Evolutionary conservation across 1,284 basidiomycete species (phyloP), one percentile per base, ranked within the genome.

Genomic region (Bondarzewia mesenterica): DNA sequence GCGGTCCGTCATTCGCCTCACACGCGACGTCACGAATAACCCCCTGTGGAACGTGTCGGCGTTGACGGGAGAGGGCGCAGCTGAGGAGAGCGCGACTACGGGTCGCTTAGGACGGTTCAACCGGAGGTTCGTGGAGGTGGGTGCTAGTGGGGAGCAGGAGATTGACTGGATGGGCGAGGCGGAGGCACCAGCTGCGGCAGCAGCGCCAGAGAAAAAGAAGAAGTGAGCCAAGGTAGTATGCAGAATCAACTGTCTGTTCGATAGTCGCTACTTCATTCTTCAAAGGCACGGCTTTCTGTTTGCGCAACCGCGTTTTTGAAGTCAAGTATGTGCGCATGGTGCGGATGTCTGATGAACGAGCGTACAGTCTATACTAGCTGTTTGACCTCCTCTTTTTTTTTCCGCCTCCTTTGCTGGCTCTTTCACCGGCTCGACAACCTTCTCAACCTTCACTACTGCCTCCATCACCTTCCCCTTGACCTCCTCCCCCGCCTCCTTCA

Each of bases 1-100:
- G 0, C 80, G 82, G 4, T 84, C 85, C 3, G 65, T 78, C 39
- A 74, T 89, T 39, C 77, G 80, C 38, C 71, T 92, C 41, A 87
- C 89, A 20, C 80, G 90, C 38, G 91, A 93, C 60, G 82, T 86
- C 46, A 89, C 85, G 14, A 93, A 91, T 63, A 87, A 91, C 62
- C 85, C 85, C 8, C 64, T 89, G 21, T 94, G 82, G 88, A 84
- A 85, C 60, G 73, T 79, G 23, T 60, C 62, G 1, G 50, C 57
- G n/a, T 59, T 59, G 49, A 62, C 69, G 18, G 73, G 75, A 8
- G 67, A 71, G 27, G 69, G 71, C 35, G 65, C 72, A 21, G 84
- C 85, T 56, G 86, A 85, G 53, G 80, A 75, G 51, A 79, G 78
- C 52, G 79, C 79, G 46, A 75, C 79, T 20, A 78, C 81, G 1